Base-by-base conservation (phyloP, 2,329 filamentous ascomycete genomes). In the Fusarium mexicanum region DNA sequence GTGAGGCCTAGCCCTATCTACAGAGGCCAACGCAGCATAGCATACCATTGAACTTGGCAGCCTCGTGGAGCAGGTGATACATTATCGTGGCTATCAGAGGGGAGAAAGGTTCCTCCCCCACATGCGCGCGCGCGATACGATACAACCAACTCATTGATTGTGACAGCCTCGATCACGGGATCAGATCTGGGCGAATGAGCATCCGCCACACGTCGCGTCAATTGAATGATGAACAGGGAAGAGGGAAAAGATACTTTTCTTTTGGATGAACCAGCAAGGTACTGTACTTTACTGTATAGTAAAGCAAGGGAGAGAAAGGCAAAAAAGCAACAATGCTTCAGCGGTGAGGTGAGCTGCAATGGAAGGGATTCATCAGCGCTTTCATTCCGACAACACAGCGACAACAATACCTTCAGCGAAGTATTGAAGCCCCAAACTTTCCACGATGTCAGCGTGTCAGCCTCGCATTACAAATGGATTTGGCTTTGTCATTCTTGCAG, bases 161-260 rank as follows among this genome's bases (percentile, higher is more conserved):
- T 53, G 53, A 67, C 50, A 72, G 71, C 66, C 64, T 73, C 55
- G 62, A 61, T 58, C 62, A 61, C 38, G 43, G 63, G 51, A 64
- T 29, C 65, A 54, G 62, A 18, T 29, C 24, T 61, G 29, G 66
- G 41, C 77, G 75, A 78, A 78, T 78, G 58, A 74, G 74, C 59
- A 33, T 43, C 33, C 75, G 77, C 77, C 77, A 78, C 77, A 78
- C 74, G 59, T 66, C 76, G 66, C 64, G 60, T 64, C 59, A 72
- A 59, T 41, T 31, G n/a, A 66, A 51, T 43, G 64, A 18, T 54
- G 31, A 51, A 51, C 48, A 51, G 31, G 48, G 48, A 31, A 33
- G 20, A 29, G n/a, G n/a, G 11, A 37, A 31, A 64, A 61, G 33
- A 54, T 29, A 50, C 37, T 43, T 58, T 65, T 44, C 26, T 61